phyloP scores from a whole-genome alignment of 139 green algal genomes.

The Limnomonas spitsbergensis region DNA sequence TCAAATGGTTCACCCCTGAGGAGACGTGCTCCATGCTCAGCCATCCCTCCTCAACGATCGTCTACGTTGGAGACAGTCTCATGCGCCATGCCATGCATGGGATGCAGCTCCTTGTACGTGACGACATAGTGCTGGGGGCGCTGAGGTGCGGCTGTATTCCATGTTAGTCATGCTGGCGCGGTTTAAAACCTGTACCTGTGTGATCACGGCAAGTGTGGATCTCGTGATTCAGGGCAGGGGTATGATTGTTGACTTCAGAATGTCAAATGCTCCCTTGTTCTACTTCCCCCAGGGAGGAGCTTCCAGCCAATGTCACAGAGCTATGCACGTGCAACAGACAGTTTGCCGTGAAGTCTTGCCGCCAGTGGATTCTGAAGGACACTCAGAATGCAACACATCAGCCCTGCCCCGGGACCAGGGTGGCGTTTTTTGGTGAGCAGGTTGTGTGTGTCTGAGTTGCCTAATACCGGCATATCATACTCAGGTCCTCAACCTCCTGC shows the following conservation, averaged over 20 bases:
- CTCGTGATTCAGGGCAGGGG: too few species aligned
- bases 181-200: not conserved
- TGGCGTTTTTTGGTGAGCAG: not conserved
- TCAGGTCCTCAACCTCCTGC: too few species aligned
- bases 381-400: not conserved
- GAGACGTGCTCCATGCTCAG: not conserved
- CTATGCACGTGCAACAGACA: not conserved
- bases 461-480: too few species aligned
- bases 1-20: not conserved
- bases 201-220: too few species aligned
- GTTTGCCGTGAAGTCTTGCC: not conserved
- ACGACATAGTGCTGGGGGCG: not conserved
- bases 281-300: not conserved
- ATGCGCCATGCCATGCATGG: conserved; percentile 3
- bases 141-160: not conserved
- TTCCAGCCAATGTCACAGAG: conserved; percentile 3
- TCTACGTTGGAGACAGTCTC: not conserved
- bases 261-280: not conserved
- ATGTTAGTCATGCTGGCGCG: too few species aligned
- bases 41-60: not conserved
- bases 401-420: not conserved
- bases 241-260: too few species aligned
- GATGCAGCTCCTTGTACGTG: not conserved
- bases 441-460: too few species aligned
- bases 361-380: not conserved